Percentiles rank a stretch among this genome's conserved stretches.
Evolutionary conservation across 331 rosid genomes (phyloP).

Genomic region (Malus hybrid): DNA sequence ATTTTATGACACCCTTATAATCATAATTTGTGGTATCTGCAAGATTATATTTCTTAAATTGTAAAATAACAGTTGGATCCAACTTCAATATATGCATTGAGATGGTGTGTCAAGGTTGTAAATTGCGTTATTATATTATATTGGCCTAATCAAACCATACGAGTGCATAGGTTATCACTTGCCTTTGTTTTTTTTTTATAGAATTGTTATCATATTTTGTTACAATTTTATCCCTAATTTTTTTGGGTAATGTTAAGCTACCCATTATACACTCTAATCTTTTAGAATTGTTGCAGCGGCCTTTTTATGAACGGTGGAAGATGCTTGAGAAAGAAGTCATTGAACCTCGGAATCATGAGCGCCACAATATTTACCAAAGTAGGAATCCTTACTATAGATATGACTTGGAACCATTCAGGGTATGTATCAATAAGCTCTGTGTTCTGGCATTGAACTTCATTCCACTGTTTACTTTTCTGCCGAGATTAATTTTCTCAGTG

Average conservation of each 20-base stretch:
- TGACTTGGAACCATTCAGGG: constrained; percentile 96
- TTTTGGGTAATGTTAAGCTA: neutral
- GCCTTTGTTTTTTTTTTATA: too few species aligned
- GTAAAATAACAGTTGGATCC: neutral
- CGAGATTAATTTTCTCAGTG: constrained; percentile 22
- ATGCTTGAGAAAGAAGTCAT: constrained; percentile 33
- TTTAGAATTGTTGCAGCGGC: constrained; percentile 62
- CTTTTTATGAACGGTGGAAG: constrained; percentile 88
- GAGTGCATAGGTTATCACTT: too few species aligned
- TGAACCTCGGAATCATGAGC: constrained; percentile 87
- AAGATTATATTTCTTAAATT: neutral
- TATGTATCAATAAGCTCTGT: constrained; percentile 20
- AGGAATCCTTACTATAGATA: constrained; percentile 76
- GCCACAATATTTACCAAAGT: constrained; percentile 48
- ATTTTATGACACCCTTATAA: neutral
- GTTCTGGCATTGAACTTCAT: constrained; percentile 9
- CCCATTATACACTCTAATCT: constrained; percentile 17
- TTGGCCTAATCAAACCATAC: neutral
- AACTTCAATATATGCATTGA: neutral
- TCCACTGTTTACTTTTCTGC: neutral
- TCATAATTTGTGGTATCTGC: neutral
- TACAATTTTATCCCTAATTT: too few species aligned
- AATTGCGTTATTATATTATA: neutral
- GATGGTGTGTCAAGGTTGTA: neutral
- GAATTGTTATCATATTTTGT: too few species aligned